Evolutionary conservation across 345 rosid species (phyloP).

Genomic region (Pistacia vera): DNA sequence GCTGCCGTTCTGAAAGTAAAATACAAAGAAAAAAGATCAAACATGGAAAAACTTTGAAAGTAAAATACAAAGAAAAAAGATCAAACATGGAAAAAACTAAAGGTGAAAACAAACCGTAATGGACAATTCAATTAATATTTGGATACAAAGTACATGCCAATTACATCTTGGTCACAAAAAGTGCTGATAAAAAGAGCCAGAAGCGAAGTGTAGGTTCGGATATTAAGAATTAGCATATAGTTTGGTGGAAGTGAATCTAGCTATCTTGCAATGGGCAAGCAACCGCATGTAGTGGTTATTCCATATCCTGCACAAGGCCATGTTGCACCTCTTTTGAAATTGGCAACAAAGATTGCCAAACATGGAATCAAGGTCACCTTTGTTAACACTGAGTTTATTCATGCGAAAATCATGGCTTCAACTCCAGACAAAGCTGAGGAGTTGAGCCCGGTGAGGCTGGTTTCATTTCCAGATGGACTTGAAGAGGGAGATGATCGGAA

Average conservation of each 20-base stretch:
- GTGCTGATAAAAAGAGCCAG: too few relatives aligned
- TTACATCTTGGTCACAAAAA: too few relatives aligned
- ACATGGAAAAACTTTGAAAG: too few relatives aligned
- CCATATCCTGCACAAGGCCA: conserved; percentile 45
- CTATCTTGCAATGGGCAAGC: conserved; percentile 15
- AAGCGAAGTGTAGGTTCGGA: too few relatives aligned
- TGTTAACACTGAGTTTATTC: conserved; percentile 28
- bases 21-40: neutral
- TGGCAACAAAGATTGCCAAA: conserved; percentile 32
- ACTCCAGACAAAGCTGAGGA: neutral
- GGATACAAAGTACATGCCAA: too few relatives aligned
- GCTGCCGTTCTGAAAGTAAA: neutral
- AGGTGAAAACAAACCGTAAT: neutral
- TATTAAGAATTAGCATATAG: too few relatives aligned
- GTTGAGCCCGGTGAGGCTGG: conserved; percentile 19
- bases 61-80: neutral
- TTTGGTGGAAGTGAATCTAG: too few relatives aligned
- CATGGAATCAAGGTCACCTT: conserved; percentile 44
- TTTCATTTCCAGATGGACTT: conserved; percentile 30
- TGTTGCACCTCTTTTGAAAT: conserved; percentile 38
- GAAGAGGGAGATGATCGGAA: conserved; percentile 3
- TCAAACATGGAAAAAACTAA: too few relatives aligned
- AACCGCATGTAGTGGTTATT: conserved; percentile 26
- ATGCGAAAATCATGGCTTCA: conserved; percentile 27
- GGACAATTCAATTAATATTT: too few relatives aligned